Evolutionary conservation across 148 eudicot genomes (phyloP).

Genomic region (Camellia sinensis): DNA sequence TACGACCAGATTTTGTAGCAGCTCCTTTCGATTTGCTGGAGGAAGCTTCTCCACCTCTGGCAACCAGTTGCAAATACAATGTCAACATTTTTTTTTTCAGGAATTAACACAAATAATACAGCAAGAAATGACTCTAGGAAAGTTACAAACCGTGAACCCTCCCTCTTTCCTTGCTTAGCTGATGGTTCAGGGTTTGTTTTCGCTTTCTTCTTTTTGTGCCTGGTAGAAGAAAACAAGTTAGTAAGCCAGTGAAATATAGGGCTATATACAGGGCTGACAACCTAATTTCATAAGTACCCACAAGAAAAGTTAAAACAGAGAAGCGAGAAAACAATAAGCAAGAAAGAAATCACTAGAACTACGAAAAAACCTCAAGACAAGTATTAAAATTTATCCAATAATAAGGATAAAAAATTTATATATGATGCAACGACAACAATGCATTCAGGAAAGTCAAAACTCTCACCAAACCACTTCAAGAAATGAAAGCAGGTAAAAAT

Average conservation of each 20-base stretch:
- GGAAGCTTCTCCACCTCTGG: constrained; percentile 34
- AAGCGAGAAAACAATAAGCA: background rate
- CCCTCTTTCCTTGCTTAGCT: constrained; percentile 39
- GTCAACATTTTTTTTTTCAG: background rate
- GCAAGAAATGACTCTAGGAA: background rate
- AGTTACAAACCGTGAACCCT: constrained; percentile 42
- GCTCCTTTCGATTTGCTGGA: constrained; percentile 52
- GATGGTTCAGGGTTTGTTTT: constrained; percentile 32
- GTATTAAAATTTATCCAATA: background rate
- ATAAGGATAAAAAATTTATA: background rate
- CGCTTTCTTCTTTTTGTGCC: constrained; percentile 55
- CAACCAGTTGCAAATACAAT: constrained; percentile 1
- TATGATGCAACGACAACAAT: background rate
- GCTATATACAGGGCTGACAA: background rate
- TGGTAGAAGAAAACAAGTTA: constrained; percentile 19
- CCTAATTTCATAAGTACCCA: background rate
- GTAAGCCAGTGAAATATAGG: background rate
- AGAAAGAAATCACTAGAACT: background rate
- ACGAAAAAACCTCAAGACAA: background rate
- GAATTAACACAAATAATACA: background rate
- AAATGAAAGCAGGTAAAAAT: background rate
- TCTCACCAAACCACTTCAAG: no score
- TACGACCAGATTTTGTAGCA: constrained; percentile 37
- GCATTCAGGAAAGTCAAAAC: background rate
- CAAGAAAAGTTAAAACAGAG: background rate